These are phyloP conservation scores for Urochloa ruziziensis DNA, from an alignment of 176 grass and related monocot species.

Conservation along the genomic window DNA sequence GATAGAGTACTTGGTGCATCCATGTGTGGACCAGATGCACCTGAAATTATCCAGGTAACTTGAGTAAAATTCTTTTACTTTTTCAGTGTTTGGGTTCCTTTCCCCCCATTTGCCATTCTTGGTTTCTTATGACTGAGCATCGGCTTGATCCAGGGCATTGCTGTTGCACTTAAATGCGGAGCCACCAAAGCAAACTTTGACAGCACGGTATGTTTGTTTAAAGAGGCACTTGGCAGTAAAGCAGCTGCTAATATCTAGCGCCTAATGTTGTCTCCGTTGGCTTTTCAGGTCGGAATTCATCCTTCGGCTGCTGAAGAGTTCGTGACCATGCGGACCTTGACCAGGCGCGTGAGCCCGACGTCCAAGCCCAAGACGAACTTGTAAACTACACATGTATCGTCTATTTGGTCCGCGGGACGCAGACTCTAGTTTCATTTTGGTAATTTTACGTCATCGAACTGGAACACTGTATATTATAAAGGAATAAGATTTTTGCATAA, in stretches of 20 bases:
- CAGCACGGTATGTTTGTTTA: conserved; percentile 60
- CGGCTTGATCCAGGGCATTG: conserved; percentile 60
- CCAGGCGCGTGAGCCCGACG: conserved; percentile 49
- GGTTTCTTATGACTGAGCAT: neutral
- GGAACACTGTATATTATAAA: neutral
- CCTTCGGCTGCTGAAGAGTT: conserved; percentile 93
- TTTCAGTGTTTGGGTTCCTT: neutral
- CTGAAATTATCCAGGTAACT: conserved; percentile 88
- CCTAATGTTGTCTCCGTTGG: neutral
- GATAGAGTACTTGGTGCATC: conserved; percentile 80
- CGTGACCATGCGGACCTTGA: conserved; percentile 79
- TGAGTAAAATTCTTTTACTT: neutral
- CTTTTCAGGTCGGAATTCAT: conserved; percentile 89
- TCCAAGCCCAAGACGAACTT: conserved; percentile 68
- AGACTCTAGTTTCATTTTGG: neutral
- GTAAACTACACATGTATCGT: neutral
- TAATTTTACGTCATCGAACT: neutral
- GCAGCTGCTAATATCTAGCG: neutral
- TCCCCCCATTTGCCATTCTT: neutral
- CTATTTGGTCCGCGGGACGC: neutral
- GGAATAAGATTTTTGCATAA: conserved; percentile 27
- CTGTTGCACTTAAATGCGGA: conserved; percentile 83
- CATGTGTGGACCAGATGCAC: conserved; percentile 87
- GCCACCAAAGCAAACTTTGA: conserved; percentile 90
- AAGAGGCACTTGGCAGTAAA: neutral